Conservation (phyloP, 495 filamentous ascomycete genomes). For the Xylaria flabelliformis region DNA sequence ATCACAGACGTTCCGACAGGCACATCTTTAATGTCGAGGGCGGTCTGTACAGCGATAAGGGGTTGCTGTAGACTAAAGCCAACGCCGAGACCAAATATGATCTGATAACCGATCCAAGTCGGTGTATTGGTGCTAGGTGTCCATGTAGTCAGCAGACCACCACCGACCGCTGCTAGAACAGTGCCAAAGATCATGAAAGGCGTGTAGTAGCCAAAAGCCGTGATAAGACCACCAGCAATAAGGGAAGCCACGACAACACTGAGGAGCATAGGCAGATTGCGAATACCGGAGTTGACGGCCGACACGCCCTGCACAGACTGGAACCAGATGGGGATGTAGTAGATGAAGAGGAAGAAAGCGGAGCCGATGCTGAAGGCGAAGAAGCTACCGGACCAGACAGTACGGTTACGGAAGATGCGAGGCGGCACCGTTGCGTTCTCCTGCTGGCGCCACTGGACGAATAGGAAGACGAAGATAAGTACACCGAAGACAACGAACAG, state of each 20-base stretch:
- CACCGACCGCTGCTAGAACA: slow-evolving; percentile 67
- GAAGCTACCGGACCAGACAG: slow-evolving; percentile 60
- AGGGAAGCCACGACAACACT: slow-evolving; percentile 66
- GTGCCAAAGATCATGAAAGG: slow-evolving; percentile 72
- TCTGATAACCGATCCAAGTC: slow-evolving; percentile 81
- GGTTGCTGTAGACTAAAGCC: slow-evolving; percentile 73
- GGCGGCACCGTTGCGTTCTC: slow-evolving; percentile 77
- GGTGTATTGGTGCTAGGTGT: slow-evolving; percentile 56
- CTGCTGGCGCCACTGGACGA: slow-evolving; percentile 64
- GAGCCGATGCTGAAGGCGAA: slow-evolving; percentile 65
- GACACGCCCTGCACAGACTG: slow-evolving; percentile 77
- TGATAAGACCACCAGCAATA: slow-evolving; percentile 65
- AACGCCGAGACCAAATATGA: slow-evolving; percentile 70
- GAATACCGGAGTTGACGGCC: slow-evolving; percentile 76
- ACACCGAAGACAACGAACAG: slow-evolving; percentile 72
- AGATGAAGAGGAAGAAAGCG: slow-evolving; percentile 71
- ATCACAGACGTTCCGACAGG: slow-evolving; percentile 70
- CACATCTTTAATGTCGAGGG: slow-evolving; percentile 65
- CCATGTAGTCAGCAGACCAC: slow-evolving; percentile 72
- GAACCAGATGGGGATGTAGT: slow-evolving; percentile 88
- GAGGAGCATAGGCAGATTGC: slow-evolving; percentile 77
- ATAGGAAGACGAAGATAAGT: slow-evolving; percentile 66
- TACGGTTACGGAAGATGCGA: slow-evolving; percentile 72
- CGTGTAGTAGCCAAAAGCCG: slow-evolving; percentile 74
- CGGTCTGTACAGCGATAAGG: slow-evolving; percentile 72